Evolutionary conservation across 106 monocot species (phyloP).

Genomic region (Allium fistulosum): DNA sequence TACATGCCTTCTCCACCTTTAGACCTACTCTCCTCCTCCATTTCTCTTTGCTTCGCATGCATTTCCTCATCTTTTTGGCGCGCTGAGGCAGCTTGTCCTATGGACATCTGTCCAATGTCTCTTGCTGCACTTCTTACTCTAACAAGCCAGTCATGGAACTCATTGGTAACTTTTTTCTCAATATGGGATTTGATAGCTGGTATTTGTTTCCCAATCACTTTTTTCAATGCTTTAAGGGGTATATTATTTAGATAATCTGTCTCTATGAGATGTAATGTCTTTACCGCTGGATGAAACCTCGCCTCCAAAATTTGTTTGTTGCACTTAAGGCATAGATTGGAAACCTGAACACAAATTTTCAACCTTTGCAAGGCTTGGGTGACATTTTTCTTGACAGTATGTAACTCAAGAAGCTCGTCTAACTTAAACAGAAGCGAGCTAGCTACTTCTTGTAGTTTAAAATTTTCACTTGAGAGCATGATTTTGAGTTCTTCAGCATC

Average conservation of each 20-base stretch:
- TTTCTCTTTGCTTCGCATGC: slow-evolving; percentile 50
- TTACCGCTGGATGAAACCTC: slow-evolving; percentile 39
- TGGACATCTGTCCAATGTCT: slow-evolving; percentile 79
- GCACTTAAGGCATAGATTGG: slow-evolving; percentile 37
- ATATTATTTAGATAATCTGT: slow-evolving; percentile 27
- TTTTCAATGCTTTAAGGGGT: slow-evolving; percentile 27
- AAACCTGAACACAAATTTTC: slow-evolving; percentile 28
- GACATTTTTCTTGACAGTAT: slow-evolving; percentile 44
- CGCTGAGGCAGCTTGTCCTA: slow-evolving; percentile 61
- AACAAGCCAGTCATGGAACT: slow-evolving; percentile 83
- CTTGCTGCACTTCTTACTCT: slow-evolving; percentile 46
- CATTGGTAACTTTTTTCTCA: slow-evolving; percentile 51
- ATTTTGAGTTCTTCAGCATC: slow-evolving; percentile 61
- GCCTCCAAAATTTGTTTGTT: slow-evolving; percentile 30
- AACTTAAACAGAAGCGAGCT: slow-evolving; percentile 48
- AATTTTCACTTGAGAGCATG: slow-evolving; percentile 39
- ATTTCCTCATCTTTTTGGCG: slow-evolving; percentile 67
- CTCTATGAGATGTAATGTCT: slow-evolving; percentile 42
- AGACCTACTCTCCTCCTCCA: slow-evolving; percentile 49
- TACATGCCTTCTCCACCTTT: slow-evolving; percentile 48
- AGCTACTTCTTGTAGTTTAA: slow-evolving; percentile 36
- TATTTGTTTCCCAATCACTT: slow-evolving; percentile 40
- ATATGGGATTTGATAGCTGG: slow-evolving; percentile 43
- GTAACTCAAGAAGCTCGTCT: slow-evolving; percentile 44
- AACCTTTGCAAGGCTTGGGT: slow-evolving; percentile 25